Evolutionary conservation across 139 green algal species (phyloP).

Genomic region (Diplosphaera chodatii): DNA sequence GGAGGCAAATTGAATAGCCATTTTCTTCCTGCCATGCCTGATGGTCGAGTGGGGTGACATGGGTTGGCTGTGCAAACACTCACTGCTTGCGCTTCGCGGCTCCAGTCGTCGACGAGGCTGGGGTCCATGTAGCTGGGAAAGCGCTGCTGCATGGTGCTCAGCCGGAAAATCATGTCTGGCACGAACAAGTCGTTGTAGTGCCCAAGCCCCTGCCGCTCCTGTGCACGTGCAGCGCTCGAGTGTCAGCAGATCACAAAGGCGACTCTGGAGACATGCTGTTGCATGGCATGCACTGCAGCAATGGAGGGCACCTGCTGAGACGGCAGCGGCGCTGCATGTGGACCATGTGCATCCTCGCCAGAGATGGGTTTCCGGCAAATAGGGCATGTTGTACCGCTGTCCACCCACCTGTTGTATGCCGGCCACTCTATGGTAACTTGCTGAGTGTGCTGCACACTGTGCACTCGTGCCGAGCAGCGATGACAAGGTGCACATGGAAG

Average conservation of each 20-base stretch:
- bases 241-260: too few relatives aligned
- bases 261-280: too few relatives aligned
- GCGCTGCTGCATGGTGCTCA: not conserved
- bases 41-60: not conserved
- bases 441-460: too few relatives aligned
- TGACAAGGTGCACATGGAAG: too few relatives aligned
- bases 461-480: too few relatives aligned
- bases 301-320: not conserved
- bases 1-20: too few relatives aligned
- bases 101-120: not conserved
- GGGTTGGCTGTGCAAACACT: not conserved
- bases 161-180: not conserved
- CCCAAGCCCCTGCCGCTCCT: not conserved
- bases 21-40: too few relatives aligned
- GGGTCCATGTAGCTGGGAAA: not conserved
- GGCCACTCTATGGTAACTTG: too few relatives aligned
- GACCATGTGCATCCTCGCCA: slow-evolving; percentile 1
- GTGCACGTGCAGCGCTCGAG: not conserved
- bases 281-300: too few relatives aligned
- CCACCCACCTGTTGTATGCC: slow-evolving; percentile 34
- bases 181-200: not conserved
- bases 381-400: slow-evolving; percentile 35
- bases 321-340: not conserved
- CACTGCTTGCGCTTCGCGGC: not conserved
- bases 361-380: slow-evolving; percentile 38